phyloP scores from a whole-genome alignment of 202 grass and related monocot species.

The Dendrocalamus latiflorus region DNA sequence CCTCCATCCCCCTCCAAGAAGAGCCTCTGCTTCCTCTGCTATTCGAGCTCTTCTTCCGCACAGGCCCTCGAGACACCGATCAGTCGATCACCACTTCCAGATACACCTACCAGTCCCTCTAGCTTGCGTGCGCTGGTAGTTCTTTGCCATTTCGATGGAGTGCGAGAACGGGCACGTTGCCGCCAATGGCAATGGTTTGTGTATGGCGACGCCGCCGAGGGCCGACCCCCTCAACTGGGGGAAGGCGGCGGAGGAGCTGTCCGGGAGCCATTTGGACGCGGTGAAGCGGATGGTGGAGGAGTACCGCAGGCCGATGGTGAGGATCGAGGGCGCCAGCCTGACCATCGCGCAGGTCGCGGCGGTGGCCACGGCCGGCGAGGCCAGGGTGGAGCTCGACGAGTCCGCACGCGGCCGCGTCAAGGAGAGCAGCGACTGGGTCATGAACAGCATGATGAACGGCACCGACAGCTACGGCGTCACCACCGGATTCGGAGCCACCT shows the following conservation, averaged over 20 bases:
- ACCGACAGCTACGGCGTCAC: conserved; percentile 88
- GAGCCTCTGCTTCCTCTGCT: neutral
- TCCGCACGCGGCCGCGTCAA: conserved; percentile 55
- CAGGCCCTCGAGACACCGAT: neutral
- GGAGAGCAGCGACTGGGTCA: conserved; percentile 78
- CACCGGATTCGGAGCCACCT: conserved; percentile 80
- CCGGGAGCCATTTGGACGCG: conserved; percentile 62
- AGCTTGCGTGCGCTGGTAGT: neutral
- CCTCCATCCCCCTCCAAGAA: conserved; percentile 46
- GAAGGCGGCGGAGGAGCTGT: conserved; percentile 32
- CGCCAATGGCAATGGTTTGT: conserved; percentile 31
- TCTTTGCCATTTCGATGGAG: conserved; percentile 13
- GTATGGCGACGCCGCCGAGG: conserved; percentile 12
- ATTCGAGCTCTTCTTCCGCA: conserved; percentile 18
- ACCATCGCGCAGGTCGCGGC: conserved; percentile 69
- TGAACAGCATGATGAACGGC: conserved; percentile 75
- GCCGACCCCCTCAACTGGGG: conserved; percentile 67
- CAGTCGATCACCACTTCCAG: neutral
- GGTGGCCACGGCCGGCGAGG: conserved; percentile 35
- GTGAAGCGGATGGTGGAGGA: conserved; percentile 76
- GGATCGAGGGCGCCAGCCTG: conserved; percentile 68
- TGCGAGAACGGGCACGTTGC: neutral
- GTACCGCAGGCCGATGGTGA: conserved; percentile 47
- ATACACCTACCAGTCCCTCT: neutral
- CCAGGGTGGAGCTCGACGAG: conserved; percentile 58